Conservation (phyloP, 225 moss, liverwort and hornwort genomes). For the Rhytidiadelphus loreus region DNA sequence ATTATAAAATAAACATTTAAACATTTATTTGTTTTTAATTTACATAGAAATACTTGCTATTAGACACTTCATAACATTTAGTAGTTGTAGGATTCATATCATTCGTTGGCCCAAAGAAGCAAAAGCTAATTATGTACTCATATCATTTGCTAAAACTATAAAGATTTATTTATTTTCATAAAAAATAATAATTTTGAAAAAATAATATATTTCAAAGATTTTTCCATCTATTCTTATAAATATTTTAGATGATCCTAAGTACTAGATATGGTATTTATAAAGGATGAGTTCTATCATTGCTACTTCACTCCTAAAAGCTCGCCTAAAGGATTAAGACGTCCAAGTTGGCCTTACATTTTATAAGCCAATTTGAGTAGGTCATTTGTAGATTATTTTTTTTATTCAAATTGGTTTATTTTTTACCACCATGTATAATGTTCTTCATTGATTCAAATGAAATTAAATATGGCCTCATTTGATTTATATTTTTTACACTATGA, state of each 20-base stretch:
- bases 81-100: neutral
- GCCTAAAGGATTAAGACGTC: neutral
- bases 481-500: neutral
- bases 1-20: neutral
- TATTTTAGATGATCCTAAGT: neutral
- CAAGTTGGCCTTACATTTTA: neutral
- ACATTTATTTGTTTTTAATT: neutral
- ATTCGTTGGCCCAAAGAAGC: neutral
- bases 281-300: neutral
- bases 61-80: neutral
- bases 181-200: too few relatives aligned
- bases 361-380: neutral
- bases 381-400: fast-evolving
- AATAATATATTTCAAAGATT: neutral
- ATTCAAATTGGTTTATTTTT: neutral
- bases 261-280: neutral
- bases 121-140: neutral
- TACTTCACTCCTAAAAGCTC: neutral
- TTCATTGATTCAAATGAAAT: neutral
- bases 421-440: neutral
- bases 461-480: neutral
- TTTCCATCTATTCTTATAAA: neutral
- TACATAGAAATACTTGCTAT: neutral
- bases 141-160: neutral
- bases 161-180: too few relatives aligned